Evolutionary conservation across 2,329 filamentous ascomycete species (phyloP).

Genomic region (Fulvia fulva): DNA sequence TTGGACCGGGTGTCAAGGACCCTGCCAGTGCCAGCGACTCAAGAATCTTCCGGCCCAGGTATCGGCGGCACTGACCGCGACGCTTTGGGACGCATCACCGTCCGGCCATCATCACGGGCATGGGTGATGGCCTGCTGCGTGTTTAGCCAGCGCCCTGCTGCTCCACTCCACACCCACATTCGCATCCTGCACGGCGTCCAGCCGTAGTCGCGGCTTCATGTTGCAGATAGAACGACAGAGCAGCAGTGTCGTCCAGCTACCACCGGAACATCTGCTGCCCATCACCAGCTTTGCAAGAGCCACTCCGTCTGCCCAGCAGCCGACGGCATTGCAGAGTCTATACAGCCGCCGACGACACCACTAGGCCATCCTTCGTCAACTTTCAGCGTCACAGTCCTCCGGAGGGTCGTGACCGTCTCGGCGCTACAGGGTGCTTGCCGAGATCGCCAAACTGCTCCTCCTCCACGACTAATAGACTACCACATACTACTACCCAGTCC

Average conservation of each 20-base stretch:
- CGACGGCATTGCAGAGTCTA: neutral
- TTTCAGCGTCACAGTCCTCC: neutral
- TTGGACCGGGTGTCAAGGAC: neutral
- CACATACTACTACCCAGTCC: neutral
- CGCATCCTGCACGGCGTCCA: neutral
- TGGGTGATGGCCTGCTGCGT: neutral
- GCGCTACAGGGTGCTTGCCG: neutral
- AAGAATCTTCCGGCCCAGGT: conserved; percentile 7
- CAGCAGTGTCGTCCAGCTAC: neutral
- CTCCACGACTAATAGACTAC: neutral
- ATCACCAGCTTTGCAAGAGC: neutral
- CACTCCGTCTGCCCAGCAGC: neutral
- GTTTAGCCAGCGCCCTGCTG: neutral
- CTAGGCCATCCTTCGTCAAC: conserved; percentile 5
- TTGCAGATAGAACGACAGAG: neutral
- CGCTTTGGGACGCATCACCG: conserved; percentile 8
- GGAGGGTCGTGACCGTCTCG: neutral
- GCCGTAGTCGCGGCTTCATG: neutral
- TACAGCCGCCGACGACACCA: neutral
- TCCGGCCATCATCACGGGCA: neutral
- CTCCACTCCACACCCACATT: neutral
- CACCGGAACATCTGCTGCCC: neutral
- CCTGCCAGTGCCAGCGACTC: conserved; percentile 5
- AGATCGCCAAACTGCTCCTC: neutral
- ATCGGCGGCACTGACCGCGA: conserved; percentile 4